phyloP scores from a whole-genome alignment of 2,329 filamentous ascomycete species.

The Diaporthe longicolla region DNA sequence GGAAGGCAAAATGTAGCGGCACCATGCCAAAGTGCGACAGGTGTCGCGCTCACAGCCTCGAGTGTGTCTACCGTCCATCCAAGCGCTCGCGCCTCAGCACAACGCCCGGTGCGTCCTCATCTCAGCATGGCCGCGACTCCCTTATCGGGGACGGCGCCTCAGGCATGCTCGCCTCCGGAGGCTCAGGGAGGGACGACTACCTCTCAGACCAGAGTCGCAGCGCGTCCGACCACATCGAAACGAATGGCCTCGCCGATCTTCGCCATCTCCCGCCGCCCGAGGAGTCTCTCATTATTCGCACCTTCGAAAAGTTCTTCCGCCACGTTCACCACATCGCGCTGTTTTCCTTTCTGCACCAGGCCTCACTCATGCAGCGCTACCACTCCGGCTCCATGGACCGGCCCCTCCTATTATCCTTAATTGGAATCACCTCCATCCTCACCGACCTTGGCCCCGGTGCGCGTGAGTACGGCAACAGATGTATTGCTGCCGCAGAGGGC shows the following conservation, averaged over 20 bases:
- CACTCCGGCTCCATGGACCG: constrained; percentile 69
- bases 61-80: constrained; percentile 68
- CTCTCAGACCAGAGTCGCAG: constrained; percentile 51
- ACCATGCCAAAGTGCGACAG: constrained; percentile 68
- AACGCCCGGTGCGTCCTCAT: constrained; percentile 47
- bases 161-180: constrained; percentile 45
- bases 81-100: constrained; percentile 54
- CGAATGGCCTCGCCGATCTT: constrained; percentile 38
- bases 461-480: constrained; percentile 66
- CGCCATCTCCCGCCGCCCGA: constrained; percentile 52
- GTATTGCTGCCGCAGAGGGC: constrained; percentile 68
- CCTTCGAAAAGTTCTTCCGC: constrained; percentile 71
- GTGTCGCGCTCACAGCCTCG: constrained; percentile 66
- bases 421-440: constrained; percentile 70
- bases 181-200: constrained; percentile 51
- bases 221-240: constrained; percentile 48
- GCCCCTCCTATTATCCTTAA: constrained; percentile 66
- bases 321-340: constrained; percentile 72
- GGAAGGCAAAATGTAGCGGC: constrained; percentile 72
- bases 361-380: constrained; percentile 72
- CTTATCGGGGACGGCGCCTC: constrained; percentile 39
- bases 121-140: constrained; percentile 43
- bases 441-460: constrained; percentile 68
- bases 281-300: constrained; percentile 64
- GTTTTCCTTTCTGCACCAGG: constrained; percentile 71